phyloP scores from a whole-genome alignment of 768 basidiomycete species.

The Cystoderma amianthinum region DNA sequence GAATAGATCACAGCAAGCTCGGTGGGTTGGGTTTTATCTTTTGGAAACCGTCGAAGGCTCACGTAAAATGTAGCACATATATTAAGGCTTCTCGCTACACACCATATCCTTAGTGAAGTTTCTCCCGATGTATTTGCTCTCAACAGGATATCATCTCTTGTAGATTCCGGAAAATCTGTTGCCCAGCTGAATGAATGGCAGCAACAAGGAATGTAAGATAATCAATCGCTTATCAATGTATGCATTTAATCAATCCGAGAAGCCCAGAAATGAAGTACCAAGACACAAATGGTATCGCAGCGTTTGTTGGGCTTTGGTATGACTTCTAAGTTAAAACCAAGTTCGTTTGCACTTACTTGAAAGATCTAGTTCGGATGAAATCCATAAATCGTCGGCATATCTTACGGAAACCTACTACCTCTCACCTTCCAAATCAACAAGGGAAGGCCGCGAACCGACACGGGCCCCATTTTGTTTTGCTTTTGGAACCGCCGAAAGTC shows the following conservation, averaged over 20 bases:
- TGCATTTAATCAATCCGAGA: not conserved
- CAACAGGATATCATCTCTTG: constrained; percentile 60
- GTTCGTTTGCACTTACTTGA: too few species aligned
- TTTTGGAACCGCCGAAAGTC: constrained; percentile 34
- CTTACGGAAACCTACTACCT: constrained; percentile 62
- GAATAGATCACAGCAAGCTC: constrained; percentile 41
- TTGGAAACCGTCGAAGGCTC: not conserved
- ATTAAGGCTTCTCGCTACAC: constrained; percentile 71
- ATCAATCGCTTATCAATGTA: not conserved
- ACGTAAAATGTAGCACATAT: constrained; percentile 45
- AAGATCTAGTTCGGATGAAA: constrained; percentile 70
- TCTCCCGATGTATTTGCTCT: constrained; percentile 23
- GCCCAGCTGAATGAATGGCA: constrained; percentile 33
- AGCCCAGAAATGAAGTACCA: constrained; percentile 64
- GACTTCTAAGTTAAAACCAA: constrained; percentile 17
- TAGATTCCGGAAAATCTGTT: constrained; percentile 61
- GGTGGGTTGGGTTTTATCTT: constrained; percentile 24
- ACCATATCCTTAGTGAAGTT: not conserved
- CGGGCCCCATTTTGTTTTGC: constrained; percentile 69
- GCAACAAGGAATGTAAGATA: constrained; percentile 31
- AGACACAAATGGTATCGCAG: constrained; percentile 58
- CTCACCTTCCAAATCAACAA: constrained; percentile 21
- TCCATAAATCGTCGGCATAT: constrained; percentile 70
- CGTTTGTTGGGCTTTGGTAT: constrained; percentile 65
- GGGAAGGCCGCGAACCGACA: constrained; percentile 35